Evolutionary conservation across 2,329 filamentous ascomycete genomes (phyloP).

Genomic region (Microdochium trichocladiopsis): DNA sequence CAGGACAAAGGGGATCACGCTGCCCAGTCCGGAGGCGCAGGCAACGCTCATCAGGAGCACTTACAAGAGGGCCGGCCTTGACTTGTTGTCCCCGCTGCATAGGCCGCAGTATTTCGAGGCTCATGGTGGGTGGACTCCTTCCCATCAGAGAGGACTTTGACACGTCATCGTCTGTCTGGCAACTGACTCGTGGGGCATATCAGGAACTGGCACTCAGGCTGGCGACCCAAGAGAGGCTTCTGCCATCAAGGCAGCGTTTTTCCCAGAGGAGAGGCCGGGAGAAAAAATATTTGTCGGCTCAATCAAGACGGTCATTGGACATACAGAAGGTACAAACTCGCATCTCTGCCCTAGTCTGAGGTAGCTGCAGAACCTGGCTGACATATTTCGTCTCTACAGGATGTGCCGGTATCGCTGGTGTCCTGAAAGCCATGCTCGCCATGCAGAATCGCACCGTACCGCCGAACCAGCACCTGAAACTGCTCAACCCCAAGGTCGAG

Average conservation of each 20-base stretch:
- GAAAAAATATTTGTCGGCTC: conserved; percentile 29
- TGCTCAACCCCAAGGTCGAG: conserved; percentile 30
- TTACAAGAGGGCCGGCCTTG: conserved; percentile 33
- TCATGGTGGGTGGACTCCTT: conserved; percentile 21
- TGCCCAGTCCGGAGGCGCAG: conserved; percentile 41
- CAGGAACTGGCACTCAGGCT: conserved; percentile 24
- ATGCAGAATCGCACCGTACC: conserved; percentile 31
- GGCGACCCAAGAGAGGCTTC: conserved; percentile 35
- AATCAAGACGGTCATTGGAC: conserved; percentile 37
- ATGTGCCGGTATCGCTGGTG: conserved; percentile 34
- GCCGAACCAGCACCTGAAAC: conserved; percentile 34
- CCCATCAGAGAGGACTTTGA: conserved; percentile 3
- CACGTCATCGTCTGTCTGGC: conserved; percentile 11
- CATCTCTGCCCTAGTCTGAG: not conserved
- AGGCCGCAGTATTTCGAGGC: conserved; percentile 40
- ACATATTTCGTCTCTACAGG: not conserved
- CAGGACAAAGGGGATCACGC: conserved; percentile 42
- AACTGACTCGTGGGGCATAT: conserved; percentile 8
- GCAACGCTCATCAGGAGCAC: conserved; percentile 32
- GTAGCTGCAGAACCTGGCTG: not conserved
- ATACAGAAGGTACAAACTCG: conserved; percentile 37
- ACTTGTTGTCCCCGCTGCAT: conserved; percentile 19
- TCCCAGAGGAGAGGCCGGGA: conserved; percentile 13
- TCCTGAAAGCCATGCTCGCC: conserved; percentile 35
- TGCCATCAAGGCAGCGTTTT: conserved; percentile 33